These are phyloP conservation scores for Boletus pseudopeckii DNA, from an alignment of 768 basidiomycete genomes.

Conservation along the genomic window DNA sequence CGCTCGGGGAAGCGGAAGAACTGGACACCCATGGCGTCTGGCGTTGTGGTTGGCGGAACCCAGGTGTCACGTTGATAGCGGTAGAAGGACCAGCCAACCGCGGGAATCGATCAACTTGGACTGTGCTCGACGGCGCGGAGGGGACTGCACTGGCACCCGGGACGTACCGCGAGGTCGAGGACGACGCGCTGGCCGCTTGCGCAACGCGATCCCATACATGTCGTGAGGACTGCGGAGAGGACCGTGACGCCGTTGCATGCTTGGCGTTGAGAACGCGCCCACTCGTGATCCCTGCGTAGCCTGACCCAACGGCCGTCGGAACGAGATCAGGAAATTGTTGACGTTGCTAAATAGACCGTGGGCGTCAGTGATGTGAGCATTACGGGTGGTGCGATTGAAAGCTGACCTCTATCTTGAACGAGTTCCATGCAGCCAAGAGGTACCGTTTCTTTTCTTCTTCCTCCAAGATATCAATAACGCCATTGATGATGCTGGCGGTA, in stretches of 20 bases:
- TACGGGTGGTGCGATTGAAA: neutral
- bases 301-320: conserved; percentile 54
- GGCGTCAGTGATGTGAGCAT: conserved; percentile 1
- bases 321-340: conserved; percentile 80
- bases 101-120: conserved; percentile 28
- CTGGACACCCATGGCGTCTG: conserved; percentile 59
- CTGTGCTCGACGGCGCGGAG: conserved; percentile 29
- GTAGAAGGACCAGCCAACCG: conserved; percentile 18
- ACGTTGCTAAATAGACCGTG: conserved; percentile 55
- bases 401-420: conserved; percentile 82
- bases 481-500: conserved; percentile 69
- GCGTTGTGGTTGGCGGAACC: conserved; percentile 45
- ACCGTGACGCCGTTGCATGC: conserved; percentile 60
- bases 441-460: conserved; percentile 82
- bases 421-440: conserved; percentile 74
- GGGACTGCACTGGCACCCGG: conserved; percentile 12
- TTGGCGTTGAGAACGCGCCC: conserved; percentile 85
- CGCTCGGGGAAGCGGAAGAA: conserved; percentile 6
- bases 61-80: neutral
- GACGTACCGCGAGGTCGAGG: conserved; percentile 33
- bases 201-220: conserved; percentile 88
- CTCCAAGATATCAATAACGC: conserved; percentile 73
- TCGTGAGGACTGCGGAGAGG: conserved; percentile 54
- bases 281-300: conserved; percentile 76
- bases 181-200: conserved; percentile 59